Percentiles rank a stretch among this genome's conserved stretches.
Conservation (phyloP, 768 basidiomycete genomes). For the Filobasidium floriforme region DNA sequence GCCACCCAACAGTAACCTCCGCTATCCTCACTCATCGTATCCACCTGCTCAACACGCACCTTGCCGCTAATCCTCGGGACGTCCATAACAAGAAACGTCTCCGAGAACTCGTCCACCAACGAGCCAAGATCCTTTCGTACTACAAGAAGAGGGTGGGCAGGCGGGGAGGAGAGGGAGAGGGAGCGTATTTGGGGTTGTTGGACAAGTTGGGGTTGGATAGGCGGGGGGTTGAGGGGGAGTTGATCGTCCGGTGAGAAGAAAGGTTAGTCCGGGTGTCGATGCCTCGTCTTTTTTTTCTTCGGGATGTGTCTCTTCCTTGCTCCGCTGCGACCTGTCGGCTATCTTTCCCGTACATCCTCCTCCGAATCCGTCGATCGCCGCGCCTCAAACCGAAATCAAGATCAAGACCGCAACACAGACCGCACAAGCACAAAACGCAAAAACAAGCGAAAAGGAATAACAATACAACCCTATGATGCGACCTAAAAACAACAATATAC, state of each 20-base stretch:
- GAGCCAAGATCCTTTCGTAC: constrained; percentile 76
- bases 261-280: neutral
- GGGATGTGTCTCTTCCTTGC: neutral
- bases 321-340: no score
- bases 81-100: constrained; percentile 66
- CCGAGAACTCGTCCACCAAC: constrained; percentile 67
- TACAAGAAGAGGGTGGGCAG: constrained; percentile 9
- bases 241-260: constrained; percentile 52
- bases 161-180: constrained; percentile 45
- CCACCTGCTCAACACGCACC: constrained; percentile 69
- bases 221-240: constrained; percentile 78
- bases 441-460: neutral
- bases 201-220: constrained; percentile 68
- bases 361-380: no score
- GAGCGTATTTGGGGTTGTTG: constrained; percentile 67
- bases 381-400: no score
- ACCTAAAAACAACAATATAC: constrained; percentile 17
- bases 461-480: constrained; percentile 17
- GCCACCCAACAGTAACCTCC: constrained; percentile 50
- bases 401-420: neutral
- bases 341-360: no score
- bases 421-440: neutral
- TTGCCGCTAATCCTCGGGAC: constrained; percentile 60
- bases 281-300: neutral
- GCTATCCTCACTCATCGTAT: constrained; percentile 81